Conservation (phyloP, 768 basidiomycete genomes). For the Porpolomopsis calyptriformis region DNA sequence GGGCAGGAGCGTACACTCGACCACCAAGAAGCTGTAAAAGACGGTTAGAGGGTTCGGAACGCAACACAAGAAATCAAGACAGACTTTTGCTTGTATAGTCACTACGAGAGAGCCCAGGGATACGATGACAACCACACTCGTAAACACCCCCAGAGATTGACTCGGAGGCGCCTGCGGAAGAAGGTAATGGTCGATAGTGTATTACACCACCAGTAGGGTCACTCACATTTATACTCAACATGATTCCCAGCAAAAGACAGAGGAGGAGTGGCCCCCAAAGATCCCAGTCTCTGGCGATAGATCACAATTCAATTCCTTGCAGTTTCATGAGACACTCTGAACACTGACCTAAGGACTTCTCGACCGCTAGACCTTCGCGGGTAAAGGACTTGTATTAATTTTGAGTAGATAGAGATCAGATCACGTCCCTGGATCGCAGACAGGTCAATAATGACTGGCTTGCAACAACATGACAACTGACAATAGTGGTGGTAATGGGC, state of each 20-base stretch:
- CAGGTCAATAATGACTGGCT: constrained; percentile 4
- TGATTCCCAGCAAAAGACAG: constrained; percentile 67
- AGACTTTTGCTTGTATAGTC: constrained; percentile 90
- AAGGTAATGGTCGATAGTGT: background rate
- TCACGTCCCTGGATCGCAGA: constrained; percentile 59
- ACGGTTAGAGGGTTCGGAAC: constrained; percentile 1
- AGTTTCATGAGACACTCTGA: background rate
- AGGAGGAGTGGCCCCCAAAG: constrained; percentile 92
- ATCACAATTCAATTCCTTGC: background rate
- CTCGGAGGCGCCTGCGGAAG: constrained; percentile 58
- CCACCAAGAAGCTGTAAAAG: constrained; percentile 58
- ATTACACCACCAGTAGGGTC: background rate
- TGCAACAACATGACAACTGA: constrained; percentile 25
- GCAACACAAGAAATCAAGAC: constrained; percentile 8
- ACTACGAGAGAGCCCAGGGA: constrained; percentile 85
- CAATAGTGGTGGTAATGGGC: constrained; percentile 81
- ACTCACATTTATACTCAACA: constrained; percentile 75
- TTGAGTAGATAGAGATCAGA: constrained; percentile 80
- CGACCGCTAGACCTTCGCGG: constrained; percentile 65
- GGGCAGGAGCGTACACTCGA: constrained; percentile 49
- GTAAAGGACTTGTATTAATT: constrained; percentile 88
- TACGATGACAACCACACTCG: constrained; percentile 87
- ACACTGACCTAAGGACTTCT: constrained; percentile 65
- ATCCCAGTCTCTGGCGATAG: constrained; percentile 79
- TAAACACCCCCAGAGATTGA: constrained; percentile 85